Evolutionary conservation across 2,329 filamentous ascomycete genomes (phyloP).

Genomic region (Phyllosticta citribraziliensis): DNA sequence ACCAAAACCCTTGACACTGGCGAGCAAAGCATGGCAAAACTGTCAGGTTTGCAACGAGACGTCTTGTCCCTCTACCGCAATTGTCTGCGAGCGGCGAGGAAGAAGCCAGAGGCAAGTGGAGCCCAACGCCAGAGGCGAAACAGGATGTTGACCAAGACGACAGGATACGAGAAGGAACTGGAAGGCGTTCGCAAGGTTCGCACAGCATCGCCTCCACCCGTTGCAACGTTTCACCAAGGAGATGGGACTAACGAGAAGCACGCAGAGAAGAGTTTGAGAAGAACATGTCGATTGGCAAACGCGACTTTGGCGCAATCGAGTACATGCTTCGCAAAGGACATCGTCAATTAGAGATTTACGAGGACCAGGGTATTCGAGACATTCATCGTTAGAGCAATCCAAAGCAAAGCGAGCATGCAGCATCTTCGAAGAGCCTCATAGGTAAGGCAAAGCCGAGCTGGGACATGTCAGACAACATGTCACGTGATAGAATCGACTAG

Average conservation of each 20-base stretch:
- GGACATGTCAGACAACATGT: background rate
- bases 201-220: background rate
- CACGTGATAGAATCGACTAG: constrained; percentile 11
- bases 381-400: constrained; percentile 32
- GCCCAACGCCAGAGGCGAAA: constrained; percentile 26
- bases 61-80: constrained; percentile 78
- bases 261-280: constrained; percentile 66
- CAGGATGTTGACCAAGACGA: constrained; percentile 9
- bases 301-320: constrained; percentile 78
- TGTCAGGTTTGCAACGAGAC: constrained; percentile 85
- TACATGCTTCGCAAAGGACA: constrained; percentile 73
- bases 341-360: constrained; percentile 72
- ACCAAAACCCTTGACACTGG: background rate
- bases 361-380: constrained; percentile 71
- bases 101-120: constrained; percentile 62
- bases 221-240: background rate
- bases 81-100: constrained; percentile 70
- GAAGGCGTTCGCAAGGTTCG: constrained; percentile 52
- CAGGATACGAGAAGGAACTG: constrained; percentile 53
- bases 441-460: background rate
- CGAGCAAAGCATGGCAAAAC: constrained; percentile 32
- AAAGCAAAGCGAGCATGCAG: constrained; percentile 6
- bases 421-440: background rate
- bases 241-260: constrained; percentile 3
- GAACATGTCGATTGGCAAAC: constrained; percentile 60